Base-by-base conservation (phyloP, 2,329 filamentous ascomycete species). In the Coleophoma eucalyptorum region DNA sequence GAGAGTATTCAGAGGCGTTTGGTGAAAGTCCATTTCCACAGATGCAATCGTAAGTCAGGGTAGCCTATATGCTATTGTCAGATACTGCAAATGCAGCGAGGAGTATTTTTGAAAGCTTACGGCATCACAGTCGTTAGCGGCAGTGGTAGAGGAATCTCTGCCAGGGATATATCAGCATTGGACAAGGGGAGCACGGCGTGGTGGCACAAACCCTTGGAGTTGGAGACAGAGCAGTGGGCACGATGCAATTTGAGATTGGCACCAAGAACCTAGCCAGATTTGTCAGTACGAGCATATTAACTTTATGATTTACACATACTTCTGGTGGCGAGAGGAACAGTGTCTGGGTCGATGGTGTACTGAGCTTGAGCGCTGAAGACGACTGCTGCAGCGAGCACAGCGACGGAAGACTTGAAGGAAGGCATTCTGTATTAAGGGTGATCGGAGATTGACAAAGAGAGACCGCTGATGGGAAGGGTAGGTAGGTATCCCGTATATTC, bases 211-310 rank as follows among this genome's bases (percentile, higher is more conserved):
- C 6, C 66, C 78, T 64, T 58, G 74, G 67, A 62, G 76, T 67
- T 90, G 84, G 46, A 81, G 70, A 76, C 88, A 92, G 69, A 92
- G 88, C 57, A 84, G 69, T 12, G 86, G 87, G 71, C 88, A 92
- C 48, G 80, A 77, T 59, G 75, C 74, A 57, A 63, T 72, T 70
- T 91, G 82, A 58, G 77, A 74, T 21, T 67, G 53, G 68, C 88
- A 93, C 88, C 88, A 93, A 11, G 65, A 62, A 52, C 76, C 81
- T 84, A 51, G 18, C 6, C 3, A 40, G 5, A 8, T 3, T 26
- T 26, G 26, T 26, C 26, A 26, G 26, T 26, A 26, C 26, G 10
- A 26, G 26, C 26, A 8, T 26, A 26, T 5, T 26, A 8, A 8
- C 26, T 26, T 26, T 26, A 5, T 26, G 26, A 26, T 8, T 26